These are phyloP conservation scores for Cinchona pubescens DNA, from an alignment of 257 asterid species.

Conservation along the genomic window DNA sequence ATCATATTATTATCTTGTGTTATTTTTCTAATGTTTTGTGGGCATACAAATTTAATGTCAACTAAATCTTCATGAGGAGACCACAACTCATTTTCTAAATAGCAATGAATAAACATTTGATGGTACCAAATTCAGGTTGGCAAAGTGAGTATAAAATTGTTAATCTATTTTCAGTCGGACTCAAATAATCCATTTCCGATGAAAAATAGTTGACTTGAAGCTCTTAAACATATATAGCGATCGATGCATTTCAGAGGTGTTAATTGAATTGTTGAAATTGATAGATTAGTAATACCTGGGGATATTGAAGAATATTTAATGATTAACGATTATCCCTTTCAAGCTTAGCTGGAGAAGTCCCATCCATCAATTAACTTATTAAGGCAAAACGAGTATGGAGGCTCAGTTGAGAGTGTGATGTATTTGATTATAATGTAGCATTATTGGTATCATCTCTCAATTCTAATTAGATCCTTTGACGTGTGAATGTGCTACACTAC, in stretches of 20 bases:
- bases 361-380: not conserved
- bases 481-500: constrained; percentile 14
- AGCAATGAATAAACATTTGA: too few species aligned
- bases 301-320: not conserved
- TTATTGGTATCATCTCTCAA: not conserved
- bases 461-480: constrained; percentile 1
- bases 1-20: too few species aligned
- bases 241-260: not conserved
- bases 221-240: constrained; percentile 1
- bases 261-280: not conserved
- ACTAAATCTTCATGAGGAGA: not conserved
- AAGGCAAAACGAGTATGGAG: not conserved
- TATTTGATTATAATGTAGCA: constrained; percentile 3
- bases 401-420: constrained; percentile 10
- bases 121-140: not conserved
- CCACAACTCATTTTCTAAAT: not conserved
- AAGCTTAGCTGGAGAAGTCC: constrained; percentile 26
- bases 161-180: not conserved
- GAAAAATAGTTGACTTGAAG: constrained; percentile 1
- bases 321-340: constrained; percentile 26
- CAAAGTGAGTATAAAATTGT: not conserved
- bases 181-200: not conserved
- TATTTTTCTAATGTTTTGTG: not conserved
- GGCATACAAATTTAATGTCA: not conserved
- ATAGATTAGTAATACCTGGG: not conserved